These are phyloP conservation scores for Zalerion maritima DNA, from an alignment of 495 filamentous ascomycete species.

Conservation along the genomic window DNA sequence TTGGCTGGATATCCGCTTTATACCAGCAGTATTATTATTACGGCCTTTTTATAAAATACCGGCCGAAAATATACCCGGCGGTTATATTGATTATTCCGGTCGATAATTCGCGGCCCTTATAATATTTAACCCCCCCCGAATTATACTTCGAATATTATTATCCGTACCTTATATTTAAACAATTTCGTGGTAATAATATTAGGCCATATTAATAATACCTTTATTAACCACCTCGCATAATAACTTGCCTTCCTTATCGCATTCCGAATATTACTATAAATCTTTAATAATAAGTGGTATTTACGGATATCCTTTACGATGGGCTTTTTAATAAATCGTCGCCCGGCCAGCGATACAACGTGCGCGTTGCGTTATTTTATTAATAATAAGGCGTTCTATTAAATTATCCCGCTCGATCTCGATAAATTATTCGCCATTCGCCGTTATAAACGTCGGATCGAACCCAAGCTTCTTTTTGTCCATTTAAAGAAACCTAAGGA, in stretches of 20 bases:
- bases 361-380: slow-evolving; percentile 16
- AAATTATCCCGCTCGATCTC: slow-evolving; percentile 17
- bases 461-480: slow-evolving; percentile 23
- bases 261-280: slow-evolving; percentile 20
- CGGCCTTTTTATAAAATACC: slow-evolving; percentile 7
- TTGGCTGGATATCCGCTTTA: slow-evolving; percentile 18
- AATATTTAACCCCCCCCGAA: slow-evolving; percentile 14
- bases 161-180: slow-evolving; percentile 11
- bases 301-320: slow-evolving; percentile 13
- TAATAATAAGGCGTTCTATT: slow-evolving; percentile 21
- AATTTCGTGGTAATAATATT: slow-evolving; percentile 21
- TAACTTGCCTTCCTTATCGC: slow-evolving; percentile 17
- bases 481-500: slow-evolving; percentile 22
- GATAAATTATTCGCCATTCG: slow-evolving; percentile 16
- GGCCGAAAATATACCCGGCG: slow-evolving; percentile 3
- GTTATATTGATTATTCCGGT: too few relatives aligned
- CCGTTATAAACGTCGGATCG: slow-evolving; percentile 18
- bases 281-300: slow-evolving; percentile 21
- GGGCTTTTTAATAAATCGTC: slow-evolving; percentile 19
- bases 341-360: slow-evolving; percentile 17
- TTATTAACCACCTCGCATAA: slow-evolving; percentile 14
- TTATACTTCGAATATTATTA: slow-evolving; percentile 13
- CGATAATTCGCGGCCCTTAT: slow-evolving; percentile 14
- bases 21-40: slow-evolving; percentile 6
- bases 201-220: slow-evolving; percentile 16